Base-by-base conservation (phyloP, 495 filamentous ascomycete species). In the Aeminium ludgeri region DNA sequence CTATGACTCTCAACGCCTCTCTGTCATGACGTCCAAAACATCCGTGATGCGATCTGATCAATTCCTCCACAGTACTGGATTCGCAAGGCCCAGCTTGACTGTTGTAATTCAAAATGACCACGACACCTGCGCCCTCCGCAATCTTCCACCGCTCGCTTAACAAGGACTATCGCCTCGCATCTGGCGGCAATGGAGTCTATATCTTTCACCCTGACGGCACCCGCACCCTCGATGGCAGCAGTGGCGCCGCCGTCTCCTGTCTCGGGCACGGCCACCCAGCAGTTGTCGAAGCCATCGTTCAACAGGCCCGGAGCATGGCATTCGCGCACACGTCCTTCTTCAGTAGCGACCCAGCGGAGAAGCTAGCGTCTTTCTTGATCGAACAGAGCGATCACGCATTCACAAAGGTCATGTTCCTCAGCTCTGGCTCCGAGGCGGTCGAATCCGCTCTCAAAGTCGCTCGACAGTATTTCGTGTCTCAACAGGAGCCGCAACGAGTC, bases 341-440 rank as follows among this genome's bases (percentile, higher is more conserved):
- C 28, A 30, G 7, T 30, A 7, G 7, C 7, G 28, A 30, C 28
- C 28, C 28, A 7, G 28, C n/a, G 7, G 28, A 30, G n/a, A n/a
- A 30, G n/a, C 28, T 30, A n/a, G 28, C 28, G 7, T 7, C 7
- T 7, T 30, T 30, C 28, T n/a, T n/a, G n/a, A n/a, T n/a, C n/a
- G n/a, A n/a, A n/a, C n/a, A n/a, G n/a, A n/a, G n/a, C n/a, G n/a
- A n/a, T n/a, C n/a, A n/a, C n/a, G n/a, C n/a, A 17, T 19, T 71
- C 37, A 56, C 61, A 15, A 69, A 66, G 44, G 41, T 62, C 0
- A 68, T 59, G 23, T 59, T 70, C 7, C 53, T 66, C 10, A 65
- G 60, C 48, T 81, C 75, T 3, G 80, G 79, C 79, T 48, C 44
- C 27, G 78, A 82, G 59, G 77, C 78, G 6, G 67, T 78, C 41